Base-by-base conservation (phyloP, 257 asterid species). In the Salvia splendens region DNA sequence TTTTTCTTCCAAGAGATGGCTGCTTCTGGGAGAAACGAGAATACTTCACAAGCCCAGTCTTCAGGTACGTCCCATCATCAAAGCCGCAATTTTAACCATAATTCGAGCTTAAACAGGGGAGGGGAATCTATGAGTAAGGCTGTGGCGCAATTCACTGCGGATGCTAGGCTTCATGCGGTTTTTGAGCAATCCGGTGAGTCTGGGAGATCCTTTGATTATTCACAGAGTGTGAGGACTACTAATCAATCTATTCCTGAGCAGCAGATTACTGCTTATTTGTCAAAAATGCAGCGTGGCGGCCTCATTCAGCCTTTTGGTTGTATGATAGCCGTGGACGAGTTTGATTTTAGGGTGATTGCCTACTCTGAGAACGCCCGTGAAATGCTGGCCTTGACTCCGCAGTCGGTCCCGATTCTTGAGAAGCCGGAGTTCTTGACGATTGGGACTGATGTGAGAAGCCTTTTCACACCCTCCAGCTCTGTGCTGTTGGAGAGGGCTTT, bases 271-370 rank as follows among this genome's bases (percentile, higher is more conserved):
- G 87, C 73, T 4, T 84, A 84, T 43, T 70, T 84, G 63, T 75
- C 80, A 12, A 84, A 69, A 75, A 79, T 84, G 43, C 87, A 84
- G 67, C 82, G 89, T 10, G 89, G 89, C 41, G 87, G 85, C 70
- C 80, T 52, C 50, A 68, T 83, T 49, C 88, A 83, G 33, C 82
- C 88, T 30, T 83, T 80, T 73, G 88, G 88, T 64, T 78, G 88
- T 73, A 83, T 79, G 69, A 6, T 83, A 35, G 85, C 84, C 4
- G 76, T 74, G 3, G 78, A 81, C 4, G 89, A 77, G 14, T 38
- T 72, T 11, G 69, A 14, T 51, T 85, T 68, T 61, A 55, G 82
- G 2, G 82, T 80, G 14, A 78, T 85, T 45, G 87, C 76, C 5
- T 85, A 80, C 48, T 82, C 87, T 0, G 84, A 82, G 67, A 82